phyloP scores from a whole-genome alignment of 2,329 filamentous ascomycete genomes.

The Aureobasidium sp. region DNA sequence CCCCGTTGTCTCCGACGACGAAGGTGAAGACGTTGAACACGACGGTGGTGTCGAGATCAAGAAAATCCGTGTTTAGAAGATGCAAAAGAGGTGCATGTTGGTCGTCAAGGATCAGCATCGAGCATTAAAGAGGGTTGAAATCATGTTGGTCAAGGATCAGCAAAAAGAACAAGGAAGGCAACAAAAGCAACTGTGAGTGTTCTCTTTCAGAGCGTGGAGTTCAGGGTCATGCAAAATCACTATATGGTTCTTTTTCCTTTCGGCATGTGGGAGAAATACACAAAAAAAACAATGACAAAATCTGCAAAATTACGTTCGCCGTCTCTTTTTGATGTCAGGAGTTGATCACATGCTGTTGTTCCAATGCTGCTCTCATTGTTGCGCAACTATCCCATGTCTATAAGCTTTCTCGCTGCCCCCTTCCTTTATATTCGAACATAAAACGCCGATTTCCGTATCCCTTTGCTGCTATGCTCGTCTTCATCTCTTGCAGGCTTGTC shows the following conservation, averaged over 20 bases:
- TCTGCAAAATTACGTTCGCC: neutral
- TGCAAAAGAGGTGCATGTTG: no score
- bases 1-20: conserved; percentile 22
- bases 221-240: neutral
- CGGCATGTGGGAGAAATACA: neutral
- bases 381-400: no score
- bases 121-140: no score
- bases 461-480: neutral
- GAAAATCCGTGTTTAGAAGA: conserved; percentile 15
- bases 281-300: neutral
- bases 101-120: no score
- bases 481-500: no score
- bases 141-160: no score
- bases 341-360: no score
- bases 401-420: neutral
- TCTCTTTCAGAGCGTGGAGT: conserved; percentile 15
- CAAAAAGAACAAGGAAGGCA: no score
- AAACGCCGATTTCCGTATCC: neutral
- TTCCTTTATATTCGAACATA: neutral
- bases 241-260: neutral
- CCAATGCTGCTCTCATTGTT: neutral
- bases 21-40: conserved; percentile 13
- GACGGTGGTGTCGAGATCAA: conserved; percentile 16
- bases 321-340: no score
- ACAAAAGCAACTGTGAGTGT: conserved; percentile 1